phyloP scores from a whole-genome alignment of 2,329 filamentous ascomycete genomes.

The Cryphonectria japonica region DNA sequence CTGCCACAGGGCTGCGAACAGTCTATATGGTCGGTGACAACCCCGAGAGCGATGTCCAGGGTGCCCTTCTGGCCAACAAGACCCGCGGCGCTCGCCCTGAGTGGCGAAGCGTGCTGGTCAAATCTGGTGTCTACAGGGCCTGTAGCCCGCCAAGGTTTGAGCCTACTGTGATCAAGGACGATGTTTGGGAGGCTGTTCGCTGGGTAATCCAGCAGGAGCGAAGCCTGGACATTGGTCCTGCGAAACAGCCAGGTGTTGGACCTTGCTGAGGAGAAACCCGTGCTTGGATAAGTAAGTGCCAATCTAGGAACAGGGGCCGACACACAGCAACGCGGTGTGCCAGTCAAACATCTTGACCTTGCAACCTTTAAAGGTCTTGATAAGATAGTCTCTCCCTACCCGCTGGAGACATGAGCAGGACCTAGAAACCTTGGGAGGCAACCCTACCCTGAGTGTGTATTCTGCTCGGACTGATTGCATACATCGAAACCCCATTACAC shows the following conservation, averaged over 20 bases:
- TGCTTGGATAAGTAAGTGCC: not conserved
- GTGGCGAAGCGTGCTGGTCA: constrained; percentile 71
- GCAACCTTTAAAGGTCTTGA: not conserved
- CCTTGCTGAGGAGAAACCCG: not conserved
- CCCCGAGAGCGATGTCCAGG: constrained; percentile 69
- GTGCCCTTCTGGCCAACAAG: constrained; percentile 46
- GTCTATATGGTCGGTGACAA: constrained; percentile 79
- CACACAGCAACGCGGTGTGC: not conserved
- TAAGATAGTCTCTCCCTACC: not conserved
- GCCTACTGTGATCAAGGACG: constrained; percentile 60
- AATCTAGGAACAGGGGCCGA: not conserved
- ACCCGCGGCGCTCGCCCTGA: constrained; percentile 45
- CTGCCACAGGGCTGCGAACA: constrained; percentile 41
- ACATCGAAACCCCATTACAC: not conserved
- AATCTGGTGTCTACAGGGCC: constrained; percentile 66
- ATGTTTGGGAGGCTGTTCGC: constrained; percentile 68
- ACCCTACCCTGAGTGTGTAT: not conserved
- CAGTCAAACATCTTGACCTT: not conserved
- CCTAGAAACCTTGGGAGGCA: not conserved
- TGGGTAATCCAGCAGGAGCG: constrained; percentile 49
- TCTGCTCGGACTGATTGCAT: not conserved
- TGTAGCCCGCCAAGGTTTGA: constrained; percentile 50
- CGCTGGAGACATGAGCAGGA: not conserved
- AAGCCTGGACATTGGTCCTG: constrained; percentile 10
- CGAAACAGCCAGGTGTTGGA: not conserved